These are phyloP conservation scores for Anethum foeniculum DNA, from an alignment of 140 eudicot species.

Conservation along the genomic window DNA sequence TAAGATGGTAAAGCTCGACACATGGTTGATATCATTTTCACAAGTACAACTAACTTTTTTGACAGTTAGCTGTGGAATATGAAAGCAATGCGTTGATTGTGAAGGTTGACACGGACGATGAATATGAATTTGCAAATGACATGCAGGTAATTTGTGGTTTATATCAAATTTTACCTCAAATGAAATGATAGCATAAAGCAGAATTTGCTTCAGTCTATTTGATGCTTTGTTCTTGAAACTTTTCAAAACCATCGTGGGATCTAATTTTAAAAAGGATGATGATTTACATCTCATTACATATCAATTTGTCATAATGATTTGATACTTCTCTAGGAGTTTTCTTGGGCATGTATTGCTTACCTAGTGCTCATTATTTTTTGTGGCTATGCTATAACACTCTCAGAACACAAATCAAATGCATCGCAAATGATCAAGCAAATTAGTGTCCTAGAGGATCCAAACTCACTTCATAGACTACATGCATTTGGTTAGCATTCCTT, in stretches of 20 bases:
- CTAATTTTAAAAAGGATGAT: background rate
- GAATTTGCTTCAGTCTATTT: background rate
- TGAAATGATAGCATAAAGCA: background rate
- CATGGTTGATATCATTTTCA: background rate
- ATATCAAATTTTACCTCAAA: background rate
- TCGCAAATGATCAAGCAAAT: background rate
- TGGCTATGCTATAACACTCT: background rate
- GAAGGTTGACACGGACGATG: constrained; percentile 96
- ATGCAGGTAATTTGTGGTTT: constrained; percentile 61
- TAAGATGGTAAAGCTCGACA: background rate
- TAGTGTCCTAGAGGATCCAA: background rate
- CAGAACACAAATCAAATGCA: background rate
- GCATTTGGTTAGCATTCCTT: background rate
- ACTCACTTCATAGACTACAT: background rate
- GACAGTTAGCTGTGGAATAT: constrained; percentile 92
- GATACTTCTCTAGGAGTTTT: background rate
- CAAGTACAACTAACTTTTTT: background rate
- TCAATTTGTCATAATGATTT: background rate
- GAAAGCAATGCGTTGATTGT: constrained; percentile 73
- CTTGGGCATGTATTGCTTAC: background rate
- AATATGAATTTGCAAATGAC: constrained; percentile 87
- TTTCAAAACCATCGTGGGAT: background rate
- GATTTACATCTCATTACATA: background rate
- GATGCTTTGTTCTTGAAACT: background rate
- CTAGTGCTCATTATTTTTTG: background rate